Base-by-base conservation (phyloP, 345 rosid genomes). In the Brassica incana region DNA sequence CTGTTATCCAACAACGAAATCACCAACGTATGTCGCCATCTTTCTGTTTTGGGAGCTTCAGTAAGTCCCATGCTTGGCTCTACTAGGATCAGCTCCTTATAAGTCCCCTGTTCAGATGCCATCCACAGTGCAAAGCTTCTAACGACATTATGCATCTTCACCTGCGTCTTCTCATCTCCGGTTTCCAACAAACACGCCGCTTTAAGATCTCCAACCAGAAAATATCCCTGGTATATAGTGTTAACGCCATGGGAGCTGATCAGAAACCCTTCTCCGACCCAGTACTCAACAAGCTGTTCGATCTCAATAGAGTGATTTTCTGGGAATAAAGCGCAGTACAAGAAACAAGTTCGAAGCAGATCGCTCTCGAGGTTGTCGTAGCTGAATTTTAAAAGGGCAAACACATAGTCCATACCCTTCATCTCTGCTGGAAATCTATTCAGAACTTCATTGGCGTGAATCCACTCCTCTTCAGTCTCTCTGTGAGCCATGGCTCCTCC, bases 381-480 rank as follows among this genome's bases (percentile, higher is more conserved):
- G 83, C 87, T 86, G 71, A 79, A 50, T 66, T 83, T 81, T 1
- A 85, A 69, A 69, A 85, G 86, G 43, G 82, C 18, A 69, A 83
- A 87, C 5, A 87, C 84, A 72, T 83, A 80, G 67, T 85, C 72
- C 83, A 87, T 85, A 66, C 87, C 87, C 43, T 80, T 83, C 76
- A 84, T 45, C 76, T 81, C 86, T 4, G 83, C 70, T 68, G 86
- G 85, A 40, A 20, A 81, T 33, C 74, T 85, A 20, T 66, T 71
- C 29, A 85, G 69, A 71, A 78, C 77, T 74, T 85, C 82, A 56
- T 75, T 16, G 18, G 84, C 87, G 76, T 80, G 71, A 6, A 79
- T 82, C 90, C 90, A 84, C 67, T 87, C 87, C 80, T 85, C 78
- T 20, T 82, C 82, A 1, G 85, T 82, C 77, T 85, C 84, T 74